Evolutionary conservation across 1,284 basidiomycete species (phyloP), one percentile per base, ranked within the genome.

Genomic region (Leccinum angustisporum): DNA sequence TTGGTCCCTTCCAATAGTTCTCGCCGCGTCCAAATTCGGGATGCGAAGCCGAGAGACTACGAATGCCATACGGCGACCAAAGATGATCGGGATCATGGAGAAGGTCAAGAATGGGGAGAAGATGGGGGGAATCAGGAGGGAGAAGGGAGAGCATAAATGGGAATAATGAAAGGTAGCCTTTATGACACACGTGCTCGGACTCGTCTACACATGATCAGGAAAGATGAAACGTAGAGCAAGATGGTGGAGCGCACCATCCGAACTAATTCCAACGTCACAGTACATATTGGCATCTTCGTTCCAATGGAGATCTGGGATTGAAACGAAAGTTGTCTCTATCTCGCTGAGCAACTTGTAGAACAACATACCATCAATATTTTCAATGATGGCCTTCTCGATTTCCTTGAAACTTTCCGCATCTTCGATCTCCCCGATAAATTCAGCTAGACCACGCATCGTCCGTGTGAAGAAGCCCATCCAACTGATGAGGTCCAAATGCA

Each of bases 1-100:
- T 91, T 2, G 96, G 94, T 3, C 95, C 95, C 69, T 91, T 90
- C 95, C 95, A 98, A 76, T 98, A 98, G 76, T 97, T 93, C 73
- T 98, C 96, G 57, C 90, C 95, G 69, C 87, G 80, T 16, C 95
- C 95, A 68, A 94, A 98, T 60, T 91, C 83, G n/a, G 89, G 86
- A 71, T 98, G 93, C 16, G 86, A 85, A 40, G 83, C 86, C 13
- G 92, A 94, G 58, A 98, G 78, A 67, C 93, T 95, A 46, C 95
- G 88, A 48, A 98, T 80, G 54, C 95, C 95, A 73, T 89, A 95
- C 1, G 86, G 82, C 3, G 94, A 96, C 95, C 95, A 98, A 31
- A 98, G 83, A 65, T 94, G 90, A 30, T 88, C 78, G 0, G 92
- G 91, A 70, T 95, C 91, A 31, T 78, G 82, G 27, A 98, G 78